Evolutionary conservation across 768 basidiomycete genomes (phyloP), one percentile per base, ranked within the genome.

Genomic region (Boletus barrowsii): DNA sequence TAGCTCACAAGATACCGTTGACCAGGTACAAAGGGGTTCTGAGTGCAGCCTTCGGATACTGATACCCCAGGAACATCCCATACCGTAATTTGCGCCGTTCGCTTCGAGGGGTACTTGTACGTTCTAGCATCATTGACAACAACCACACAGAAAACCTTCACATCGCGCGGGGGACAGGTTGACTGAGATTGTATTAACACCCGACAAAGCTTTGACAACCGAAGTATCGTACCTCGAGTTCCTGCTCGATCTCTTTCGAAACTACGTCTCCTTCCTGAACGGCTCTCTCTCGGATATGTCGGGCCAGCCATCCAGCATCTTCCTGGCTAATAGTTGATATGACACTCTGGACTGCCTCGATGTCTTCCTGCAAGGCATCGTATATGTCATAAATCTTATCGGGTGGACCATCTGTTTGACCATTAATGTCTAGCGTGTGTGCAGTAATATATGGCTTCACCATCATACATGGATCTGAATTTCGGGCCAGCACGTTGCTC

Each of bases 21-120:
- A 1, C 90, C 88, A 30, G 78, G 76, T 42, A 75, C 70, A 56
- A 95, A 82, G 5, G 73, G 56, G 33, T 83, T 76, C 47, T 77
- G 64, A 49, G 68, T 63, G n/a, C 69, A 75, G 5, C 76, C 81
- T 57, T 88, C 86, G 22, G 73, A 72, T n/a, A 75, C 61, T 1
- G 72, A 73, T 26, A 88, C 55, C 13, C 73, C 73, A 4, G 81
- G 71, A 3, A 82, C 85, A 62, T 95, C 90, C 91, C 91, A 94
- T 4, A 95, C 79, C 0, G 88, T 94, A 50, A 98, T 60, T 65
- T 90, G 88, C 0, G 86, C 93, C 2, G 72, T 76, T 47, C 90
- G 79, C 55, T 79, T 73, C 9, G 81, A 73, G 0, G 78, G 76
- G 48, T 78, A 74, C 55, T 79, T 76, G 1, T 64, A 59, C 26